Conservation (phyloP, 2,329 filamentous ascomycete species). For the Lachnellula subtilissima region DNA sequence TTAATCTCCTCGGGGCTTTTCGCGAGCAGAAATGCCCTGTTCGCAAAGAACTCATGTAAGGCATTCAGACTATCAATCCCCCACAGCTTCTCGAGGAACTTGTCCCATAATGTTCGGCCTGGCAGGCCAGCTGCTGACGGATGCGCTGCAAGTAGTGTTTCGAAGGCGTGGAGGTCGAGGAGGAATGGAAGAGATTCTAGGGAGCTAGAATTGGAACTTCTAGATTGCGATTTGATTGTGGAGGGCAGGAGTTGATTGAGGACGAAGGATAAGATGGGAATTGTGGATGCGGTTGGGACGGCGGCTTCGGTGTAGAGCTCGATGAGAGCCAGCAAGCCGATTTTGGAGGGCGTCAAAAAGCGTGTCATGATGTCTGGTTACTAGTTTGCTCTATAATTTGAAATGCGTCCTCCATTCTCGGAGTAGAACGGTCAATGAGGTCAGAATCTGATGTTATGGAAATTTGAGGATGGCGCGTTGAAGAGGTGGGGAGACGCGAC, state of each 20-base stretch:
- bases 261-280: constrained; percentile 75
- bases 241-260: constrained; percentile 61
- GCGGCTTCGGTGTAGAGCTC: constrained; percentile 73
- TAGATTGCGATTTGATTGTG: constrained; percentile 28
- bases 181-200: constrained; percentile 36
- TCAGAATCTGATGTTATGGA: neutral
- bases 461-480: neutral
- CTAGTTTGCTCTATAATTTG: neutral
- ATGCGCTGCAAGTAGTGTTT: constrained; percentile 50
- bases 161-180: constrained; percentile 53
- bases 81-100: constrained; percentile 79
- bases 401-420: neutral
- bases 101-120: constrained; percentile 80
- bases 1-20: constrained; percentile 59
- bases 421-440: neutral
- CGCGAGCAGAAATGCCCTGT: constrained; percentile 52
- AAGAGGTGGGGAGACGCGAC: neutral
- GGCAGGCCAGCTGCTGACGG: constrained; percentile 55
- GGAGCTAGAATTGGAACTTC: constrained; percentile 1
- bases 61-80: constrained; percentile 74
- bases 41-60: constrained; percentile 70
- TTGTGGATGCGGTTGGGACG: constrained; percentile 64
- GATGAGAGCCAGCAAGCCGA: constrained; percentile 75
- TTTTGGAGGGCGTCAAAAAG: constrained; percentile 83
- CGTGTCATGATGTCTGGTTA: constrained; percentile 58